phyloP scores from a whole-genome alignment of 176 grass and related monocot genomes.

The Sorghum bicolor region DNA sequence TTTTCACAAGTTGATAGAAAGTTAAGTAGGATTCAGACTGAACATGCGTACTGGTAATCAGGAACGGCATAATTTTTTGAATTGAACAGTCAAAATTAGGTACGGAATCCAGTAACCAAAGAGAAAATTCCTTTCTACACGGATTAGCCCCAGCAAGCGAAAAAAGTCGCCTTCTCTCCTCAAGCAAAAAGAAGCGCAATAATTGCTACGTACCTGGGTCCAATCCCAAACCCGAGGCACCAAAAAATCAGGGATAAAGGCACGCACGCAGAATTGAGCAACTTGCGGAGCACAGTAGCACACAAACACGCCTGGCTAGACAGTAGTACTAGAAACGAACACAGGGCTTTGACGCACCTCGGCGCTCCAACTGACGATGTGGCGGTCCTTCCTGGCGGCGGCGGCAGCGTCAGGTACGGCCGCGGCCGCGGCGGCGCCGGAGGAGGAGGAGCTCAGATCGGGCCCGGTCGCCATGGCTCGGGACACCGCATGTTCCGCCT shows the following conservation, averaged over 20 bases:
- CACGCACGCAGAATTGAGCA: not conserved
- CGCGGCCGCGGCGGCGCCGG: slow-evolving; percentile 1
- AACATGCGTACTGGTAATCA: not conserved
- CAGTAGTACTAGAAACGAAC: not conserved
- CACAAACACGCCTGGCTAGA: not conserved
- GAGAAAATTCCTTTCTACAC: not conserved
- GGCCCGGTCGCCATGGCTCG: slow-evolving; percentile 54
- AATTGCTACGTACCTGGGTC: not conserved
- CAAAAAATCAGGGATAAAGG: not conserved
- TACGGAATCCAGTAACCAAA: not conserved
- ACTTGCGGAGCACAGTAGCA: not conserved
- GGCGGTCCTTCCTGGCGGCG: slow-evolving; percentile 76
- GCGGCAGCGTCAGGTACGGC: not conserved
- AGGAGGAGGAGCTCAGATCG: slow-evolving; percentile 47
- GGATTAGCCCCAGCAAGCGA: not conserved
- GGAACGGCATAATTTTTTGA: not conserved
- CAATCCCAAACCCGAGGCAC: not conserved
- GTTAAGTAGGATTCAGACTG: no score
- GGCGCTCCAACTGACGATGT: slow-evolving; percentile 77
- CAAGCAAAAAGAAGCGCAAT: not conserved
- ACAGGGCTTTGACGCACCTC: slow-evolving; percentile 30
- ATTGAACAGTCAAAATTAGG: not conserved
- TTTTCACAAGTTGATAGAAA: not conserved
- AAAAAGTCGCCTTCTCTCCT: not conserved
- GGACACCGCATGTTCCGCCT: slow-evolving; percentile 55